A percentile compares a stretch with the other conserved stretches of the same genome.
These are phyloP conservation scores for Taiozyma onychis DNA, from an alignment of 1,139 yeast genomes.

Conservation along the genomic window DNA sequence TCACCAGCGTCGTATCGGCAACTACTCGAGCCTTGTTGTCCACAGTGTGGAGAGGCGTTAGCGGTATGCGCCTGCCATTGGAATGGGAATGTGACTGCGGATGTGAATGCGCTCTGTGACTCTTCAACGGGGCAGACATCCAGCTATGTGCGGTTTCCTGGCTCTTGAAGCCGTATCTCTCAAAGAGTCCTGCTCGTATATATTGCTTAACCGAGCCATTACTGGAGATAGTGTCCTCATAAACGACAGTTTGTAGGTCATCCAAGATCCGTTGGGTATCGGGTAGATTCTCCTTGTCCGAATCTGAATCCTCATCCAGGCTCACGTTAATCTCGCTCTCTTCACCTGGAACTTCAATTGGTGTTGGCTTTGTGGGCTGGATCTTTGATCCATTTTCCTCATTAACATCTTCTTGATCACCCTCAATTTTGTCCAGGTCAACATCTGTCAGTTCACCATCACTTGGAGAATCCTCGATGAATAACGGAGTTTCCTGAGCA, in stretches of 20 bases:
- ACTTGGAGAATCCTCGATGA: conserved; percentile 7
- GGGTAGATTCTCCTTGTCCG: background rate
- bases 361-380: background rate
- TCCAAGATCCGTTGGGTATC: background rate
- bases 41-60: conserved; percentile 2
- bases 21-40: conserved; percentile 1
- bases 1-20: background rate
- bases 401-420: background rate
- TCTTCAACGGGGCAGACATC: background rate
- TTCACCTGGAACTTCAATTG: background rate
- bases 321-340: background rate
- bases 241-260: background rate
- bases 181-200: conserved; percentile 9
- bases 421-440: conserved; percentile 26
- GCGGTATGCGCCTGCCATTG: background rate
- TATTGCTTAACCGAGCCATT: background rate
- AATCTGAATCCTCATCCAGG: background rate
- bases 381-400: background rate
- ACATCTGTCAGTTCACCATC: conserved; percentile 25
- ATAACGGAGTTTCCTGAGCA: background rate
- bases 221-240: background rate
- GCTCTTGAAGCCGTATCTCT: conserved; percentile 13
- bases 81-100: background rate
- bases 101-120: background rate
- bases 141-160: background rate